Base-by-base conservation (phyloP, 495 filamentous ascomycete species). In the Tuber umbilicatum region DNA sequence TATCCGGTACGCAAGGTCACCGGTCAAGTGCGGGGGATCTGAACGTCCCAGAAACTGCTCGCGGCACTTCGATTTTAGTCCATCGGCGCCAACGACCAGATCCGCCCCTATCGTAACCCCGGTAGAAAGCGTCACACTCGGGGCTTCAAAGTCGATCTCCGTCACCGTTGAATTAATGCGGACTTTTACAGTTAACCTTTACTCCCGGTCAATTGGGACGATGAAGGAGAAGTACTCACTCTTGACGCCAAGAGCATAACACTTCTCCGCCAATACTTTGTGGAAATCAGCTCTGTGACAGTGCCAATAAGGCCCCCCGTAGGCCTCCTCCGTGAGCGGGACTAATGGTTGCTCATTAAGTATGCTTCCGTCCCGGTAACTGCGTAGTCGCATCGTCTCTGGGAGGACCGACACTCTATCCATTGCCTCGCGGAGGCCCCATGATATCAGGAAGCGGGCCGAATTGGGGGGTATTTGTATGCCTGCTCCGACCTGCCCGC, bases 1-100 rank as follows among this genome's bases (percentile, higher is more conserved):
- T 72, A 89, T 87, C 2, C 89, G 85, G 76, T 90, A 90, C 14
- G 89, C 89, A 45, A 89, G 81, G 75, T 91, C 89, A 16, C 89
- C 89, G 2, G 89, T 90, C 71, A 84, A 81, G 35, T 84, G 81
- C 1, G 88, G 85, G 0, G 84, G 85, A 72, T 83, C 83, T 27
- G 83, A 80, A 31, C 79, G 76, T 0, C 84, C 85, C 40, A 89
- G 73, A 47, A 89, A 82, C 19, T 84, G 81, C 42, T 83, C 82
- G 17, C 88, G 84, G 72, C 86, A 86, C 37, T 74, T 45, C 23
- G 85, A 87, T 83, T 88, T 89, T 17, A 90, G 82, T 0, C 89
- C 89, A 80, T 90, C 89, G 19, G 86, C 83, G 37, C 87, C 87
- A 45, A 90, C 79, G 23, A 90, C 82, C 2, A 88, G 81, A 75